Conservation (phyloP, 1,284 basidiomycete species). For the Sporisorium scitamineum region DNA sequence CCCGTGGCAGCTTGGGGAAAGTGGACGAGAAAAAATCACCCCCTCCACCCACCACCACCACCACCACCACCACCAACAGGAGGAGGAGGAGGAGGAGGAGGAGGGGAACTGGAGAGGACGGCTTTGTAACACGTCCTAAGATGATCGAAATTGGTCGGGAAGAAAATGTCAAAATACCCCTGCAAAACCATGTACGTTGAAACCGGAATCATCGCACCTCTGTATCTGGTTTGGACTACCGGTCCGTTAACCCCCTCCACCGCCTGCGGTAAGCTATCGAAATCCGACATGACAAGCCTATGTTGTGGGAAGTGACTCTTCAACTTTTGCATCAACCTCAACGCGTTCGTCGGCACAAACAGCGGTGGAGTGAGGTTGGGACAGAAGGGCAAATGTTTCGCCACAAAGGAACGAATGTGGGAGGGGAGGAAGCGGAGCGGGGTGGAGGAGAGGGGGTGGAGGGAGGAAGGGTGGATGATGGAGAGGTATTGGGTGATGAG, state of each 20-base stretch:
- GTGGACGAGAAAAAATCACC: slow-evolving; percentile 16
- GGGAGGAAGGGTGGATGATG: slow-evolving; percentile 23
- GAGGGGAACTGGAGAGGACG: too few species aligned
- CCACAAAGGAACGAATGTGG: slow-evolving; percentile 55
- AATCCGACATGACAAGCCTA: slow-evolving; percentile 91
- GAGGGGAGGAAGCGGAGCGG: slow-evolving; percentile 76
- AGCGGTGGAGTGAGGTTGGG: slow-evolving; percentile 91
- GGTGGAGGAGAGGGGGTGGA: slow-evolving; percentile 32
- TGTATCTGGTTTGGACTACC: slow-evolving; percentile 93
- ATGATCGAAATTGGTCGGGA: slow-evolving; percentile 90
- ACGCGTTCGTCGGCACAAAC: slow-evolving; percentile 91
- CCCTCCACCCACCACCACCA: background rate
- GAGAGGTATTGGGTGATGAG: slow-evolving; percentile 78
- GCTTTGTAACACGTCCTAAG: slow-evolving; percentile 70
- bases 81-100: too few species aligned
- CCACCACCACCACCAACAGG: too few species aligned
- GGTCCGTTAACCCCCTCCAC: slow-evolving; percentile 87
- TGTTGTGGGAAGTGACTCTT: slow-evolving; percentile 88
- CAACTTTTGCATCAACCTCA: slow-evolving; percentile 86
- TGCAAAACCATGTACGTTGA: slow-evolving; percentile 91
- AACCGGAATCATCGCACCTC: slow-evolving; percentile 82
- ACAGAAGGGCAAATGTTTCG: slow-evolving; percentile 74
- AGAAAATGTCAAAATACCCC: slow-evolving; percentile 99
- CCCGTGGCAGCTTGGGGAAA: background rate
- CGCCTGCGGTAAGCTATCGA: slow-evolving; percentile 86